Conservation (phyloP, 2,329 filamentous ascomycete genomes). For the Epichloe bromicola region DNA sequence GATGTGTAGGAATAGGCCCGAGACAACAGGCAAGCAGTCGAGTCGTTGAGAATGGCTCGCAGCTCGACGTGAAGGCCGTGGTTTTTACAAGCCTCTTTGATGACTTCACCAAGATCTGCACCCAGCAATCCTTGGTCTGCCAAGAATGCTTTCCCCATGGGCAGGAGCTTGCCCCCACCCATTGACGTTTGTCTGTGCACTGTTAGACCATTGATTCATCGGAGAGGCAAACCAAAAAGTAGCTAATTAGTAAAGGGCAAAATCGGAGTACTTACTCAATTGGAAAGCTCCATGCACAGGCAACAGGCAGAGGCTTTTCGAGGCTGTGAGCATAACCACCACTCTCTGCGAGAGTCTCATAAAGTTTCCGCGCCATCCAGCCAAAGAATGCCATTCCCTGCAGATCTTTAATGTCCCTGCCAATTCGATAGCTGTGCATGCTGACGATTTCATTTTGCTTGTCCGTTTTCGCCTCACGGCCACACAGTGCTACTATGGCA, state of each 20-base stretch:
- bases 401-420: constrained; percentile 39
- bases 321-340: constrained; percentile 22
- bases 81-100: constrained; percentile 38
- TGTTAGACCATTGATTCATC: constrained; percentile 1
- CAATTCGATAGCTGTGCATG: constrained; percentile 44
- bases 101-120: constrained; percentile 45
- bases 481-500: constrained; percentile 46
- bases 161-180: constrained; percentile 42
- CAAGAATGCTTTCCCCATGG: constrained; percentile 54
- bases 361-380: constrained; percentile 52
- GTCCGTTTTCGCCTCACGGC: constrained; percentile 24
- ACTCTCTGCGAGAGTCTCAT: constrained; percentile 38
- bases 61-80: constrained; percentile 41
- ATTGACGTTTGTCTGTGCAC: constrained; percentile 48
- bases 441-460: constrained; percentile 38
- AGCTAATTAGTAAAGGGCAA: neutral
- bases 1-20: constrained; percentile 45
- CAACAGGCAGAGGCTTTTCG: constrained; percentile 39
- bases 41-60: constrained; percentile 53
- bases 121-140: constrained; percentile 45
- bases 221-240: neutral
- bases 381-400: constrained; percentile 50
- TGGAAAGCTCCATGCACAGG: constrained; percentile 57
- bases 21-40: constrained; percentile 51
- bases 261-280: constrained; percentile 42